Evolutionary conservation across 164 flowering plant species (phyloP).

Genomic region (Cinnamomum micranthum): DNA sequence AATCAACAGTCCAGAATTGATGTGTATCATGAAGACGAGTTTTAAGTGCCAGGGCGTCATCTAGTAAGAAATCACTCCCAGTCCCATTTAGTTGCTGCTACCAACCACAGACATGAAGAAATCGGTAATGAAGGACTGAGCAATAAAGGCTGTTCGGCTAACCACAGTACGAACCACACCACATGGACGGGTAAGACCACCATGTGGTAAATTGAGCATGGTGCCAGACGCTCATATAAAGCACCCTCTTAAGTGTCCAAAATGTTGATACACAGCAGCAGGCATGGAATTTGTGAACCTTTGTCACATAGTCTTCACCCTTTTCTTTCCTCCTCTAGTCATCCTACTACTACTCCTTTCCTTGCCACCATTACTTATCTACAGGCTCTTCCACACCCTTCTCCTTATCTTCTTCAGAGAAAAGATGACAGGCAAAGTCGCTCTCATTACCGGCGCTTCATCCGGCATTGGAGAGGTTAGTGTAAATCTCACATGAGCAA

Average conservation of each 20-base stretch:
- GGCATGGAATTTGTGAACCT: not conserved
- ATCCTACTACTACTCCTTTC: not conserved
- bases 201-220: not conserved
- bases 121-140: too few species aligned
- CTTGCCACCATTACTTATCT: conserved; percentile 4
- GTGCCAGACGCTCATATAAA: not conserved
- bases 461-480: conserved; percentile 18
- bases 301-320: not conserved
- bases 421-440: conserved; percentile 10
- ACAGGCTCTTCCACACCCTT: conserved; percentile 7
- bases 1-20: too few species aligned
- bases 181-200: not conserved
- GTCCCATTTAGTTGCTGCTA: too few species aligned
- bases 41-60: too few species aligned
- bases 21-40: too few species aligned
- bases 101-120: too few species aligned
- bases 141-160: too few species aligned
- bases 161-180: too few species aligned
- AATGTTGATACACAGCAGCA: not conserved
- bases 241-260: not conserved
- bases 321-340: not conserved
- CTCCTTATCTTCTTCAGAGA: not conserved
- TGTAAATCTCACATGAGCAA: not conserved
- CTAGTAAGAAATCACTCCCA: too few species aligned
- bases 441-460: conserved; percentile 19